phyloP scores from a whole-genome alignment of 805 yeast species.

The Zygosaccharomyces kombuchaensis region DNA sequence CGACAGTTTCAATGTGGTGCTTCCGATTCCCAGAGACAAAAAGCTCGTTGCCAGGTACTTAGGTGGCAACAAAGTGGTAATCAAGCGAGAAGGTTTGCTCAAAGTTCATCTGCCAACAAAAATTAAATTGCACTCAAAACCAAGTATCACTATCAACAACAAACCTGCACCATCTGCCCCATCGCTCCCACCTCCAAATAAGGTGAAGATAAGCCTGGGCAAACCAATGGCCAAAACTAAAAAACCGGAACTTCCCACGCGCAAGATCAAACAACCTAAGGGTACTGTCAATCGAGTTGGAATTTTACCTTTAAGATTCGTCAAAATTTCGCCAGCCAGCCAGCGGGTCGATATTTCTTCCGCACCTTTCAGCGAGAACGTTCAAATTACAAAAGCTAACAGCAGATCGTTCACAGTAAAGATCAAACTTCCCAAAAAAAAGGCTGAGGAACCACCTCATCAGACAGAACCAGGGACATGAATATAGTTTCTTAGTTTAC shows the following conservation, averaged over 20 bases:
- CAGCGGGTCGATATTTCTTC: constrained; percentile 41
- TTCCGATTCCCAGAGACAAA: constrained; percentile 65
- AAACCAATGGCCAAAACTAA: constrained; percentile 9
- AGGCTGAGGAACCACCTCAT: not conserved
- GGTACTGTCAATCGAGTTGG: constrained; percentile 26
- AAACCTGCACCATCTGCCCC: not conserved
- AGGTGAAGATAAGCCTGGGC: constrained; percentile 9
- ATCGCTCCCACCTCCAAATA: constrained; percentile 7
- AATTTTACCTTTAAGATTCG: constrained; percentile 38
- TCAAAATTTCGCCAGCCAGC: constrained; percentile 38
- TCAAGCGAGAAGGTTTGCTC: constrained; percentile 49
- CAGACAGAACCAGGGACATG: not conserved
- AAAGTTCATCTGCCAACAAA: constrained; percentile 29
- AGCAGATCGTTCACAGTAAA: constrained; percentile 29
- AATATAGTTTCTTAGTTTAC: not conserved
- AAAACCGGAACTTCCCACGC: constrained; percentile 2
- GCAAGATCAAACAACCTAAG: constrained; percentile 15
- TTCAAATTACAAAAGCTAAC: constrained; percentile 28
- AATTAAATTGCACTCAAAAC: constrained; percentile 13
- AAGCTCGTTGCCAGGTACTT: constrained; percentile 55
- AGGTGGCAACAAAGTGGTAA: constrained; percentile 50
- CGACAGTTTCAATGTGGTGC: constrained; percentile 55
- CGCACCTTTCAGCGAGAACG: constrained; percentile 37
- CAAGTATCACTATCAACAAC: constrained; percentile 1
- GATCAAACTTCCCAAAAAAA: constrained; percentile 17